These are phyloP conservation scores for Tephrocybe sp. DNA, from an alignment of 768 basidiomycete species.

Conservation along the genomic window DNA sequence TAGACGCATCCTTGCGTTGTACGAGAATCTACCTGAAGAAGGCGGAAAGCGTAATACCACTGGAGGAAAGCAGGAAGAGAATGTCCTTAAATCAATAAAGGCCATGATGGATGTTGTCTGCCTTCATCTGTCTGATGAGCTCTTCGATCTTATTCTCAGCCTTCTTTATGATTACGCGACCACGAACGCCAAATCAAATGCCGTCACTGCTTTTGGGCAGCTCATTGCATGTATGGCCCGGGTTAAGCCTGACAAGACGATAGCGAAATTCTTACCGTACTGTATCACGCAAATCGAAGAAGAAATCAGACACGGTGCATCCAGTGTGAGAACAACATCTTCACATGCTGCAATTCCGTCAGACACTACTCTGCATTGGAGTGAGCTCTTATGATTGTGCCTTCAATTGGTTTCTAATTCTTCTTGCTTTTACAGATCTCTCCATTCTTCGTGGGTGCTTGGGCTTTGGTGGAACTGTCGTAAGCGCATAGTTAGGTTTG, in stretches of 20 bases:
- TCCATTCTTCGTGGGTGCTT: conserved; percentile 80
- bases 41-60: conserved; percentile 84
- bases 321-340: conserved; percentile 79
- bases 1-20: conserved; percentile 74
- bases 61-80: conserved; percentile 81
- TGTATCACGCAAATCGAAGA: conserved; percentile 76
- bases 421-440: conserved; percentile 48
- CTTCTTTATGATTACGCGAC: conserved; percentile 85
- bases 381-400: conserved; percentile 37
- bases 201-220: conserved; percentile 88
- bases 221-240: conserved; percentile 83
- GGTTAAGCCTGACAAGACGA: conserved; percentile 69
- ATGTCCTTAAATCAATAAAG: conserved; percentile 74
- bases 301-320: conserved; percentile 89
- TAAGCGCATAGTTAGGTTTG: conserved; percentile 30
- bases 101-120: conserved; percentile 80
- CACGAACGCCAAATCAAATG: conserved; percentile 87
- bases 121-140: conserved; percentile 69
- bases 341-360: conserved; percentile 71
- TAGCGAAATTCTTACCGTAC: conserved; percentile 77
- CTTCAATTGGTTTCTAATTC: background rate
- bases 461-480: conserved; percentile 65
- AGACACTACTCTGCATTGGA: conserved; percentile 92
- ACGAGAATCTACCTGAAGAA: conserved; percentile 93
- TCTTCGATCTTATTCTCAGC: conserved; percentile 85